Evolutionary conservation across 106 monocot species (phyloP).

Genomic region (Amphibolis antarctica): DNA sequence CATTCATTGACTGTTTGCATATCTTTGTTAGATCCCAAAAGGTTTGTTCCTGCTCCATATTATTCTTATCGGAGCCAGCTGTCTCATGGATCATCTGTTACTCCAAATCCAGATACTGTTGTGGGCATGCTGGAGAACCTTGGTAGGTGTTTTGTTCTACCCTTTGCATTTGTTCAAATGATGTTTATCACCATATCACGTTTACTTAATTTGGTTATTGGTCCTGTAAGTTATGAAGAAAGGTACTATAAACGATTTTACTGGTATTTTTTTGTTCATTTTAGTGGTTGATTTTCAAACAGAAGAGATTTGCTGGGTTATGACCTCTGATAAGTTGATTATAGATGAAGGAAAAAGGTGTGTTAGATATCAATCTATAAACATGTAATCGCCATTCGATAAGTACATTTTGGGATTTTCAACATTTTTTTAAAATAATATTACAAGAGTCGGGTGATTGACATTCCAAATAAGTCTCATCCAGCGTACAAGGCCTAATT

Average conservation of each 20-base stretch:
- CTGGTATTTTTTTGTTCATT: no score
- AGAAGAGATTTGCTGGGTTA: no score
- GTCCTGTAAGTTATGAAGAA: not conserved
- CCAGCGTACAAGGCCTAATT: no score
- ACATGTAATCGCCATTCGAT: no score
- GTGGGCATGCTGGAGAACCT: constrained; percentile 11
- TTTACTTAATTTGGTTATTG: not conserved
- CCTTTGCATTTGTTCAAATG: not conserved
- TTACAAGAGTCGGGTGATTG: no score
- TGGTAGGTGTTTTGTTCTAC: constrained; percentile 3
- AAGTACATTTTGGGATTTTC: no score
- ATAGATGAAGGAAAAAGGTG: no score
- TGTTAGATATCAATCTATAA: no score
- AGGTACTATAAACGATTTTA: not conserved
- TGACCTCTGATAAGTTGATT: no score
- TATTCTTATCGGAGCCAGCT: constrained; percentile 9
- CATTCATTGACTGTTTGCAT: constrained; percentile 21
- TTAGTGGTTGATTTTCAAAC: no score
- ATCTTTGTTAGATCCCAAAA: constrained; percentile 21
- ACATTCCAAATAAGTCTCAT: no score
- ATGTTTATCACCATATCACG: not conserved
- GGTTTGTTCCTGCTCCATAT: constrained; percentile 5
- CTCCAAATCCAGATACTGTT: constrained; percentile 11
- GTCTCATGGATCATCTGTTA: constrained; percentile 5
- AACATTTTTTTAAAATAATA: no score